Evolutionary conservation across 805 yeast species (phyloP), one percentile per base, ranked within the genome.

Genomic region (Monosporozyma unispora): DNA sequence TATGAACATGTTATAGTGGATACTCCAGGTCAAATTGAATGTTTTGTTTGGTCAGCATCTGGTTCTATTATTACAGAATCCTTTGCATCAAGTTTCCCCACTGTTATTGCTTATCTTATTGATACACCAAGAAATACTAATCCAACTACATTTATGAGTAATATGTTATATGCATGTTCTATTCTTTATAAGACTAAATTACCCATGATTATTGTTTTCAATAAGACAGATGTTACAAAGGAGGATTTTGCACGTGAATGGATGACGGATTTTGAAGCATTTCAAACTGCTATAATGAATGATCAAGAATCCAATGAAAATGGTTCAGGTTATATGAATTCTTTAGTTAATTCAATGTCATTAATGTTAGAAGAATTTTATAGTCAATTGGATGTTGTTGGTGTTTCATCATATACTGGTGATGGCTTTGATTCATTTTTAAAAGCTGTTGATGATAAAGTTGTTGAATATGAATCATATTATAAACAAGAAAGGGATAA

Each of bases 21-120:
- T 69, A 93, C 99, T 1, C 99, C 99, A 0, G 99, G 99, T 11
- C 99, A 93, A 69, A 93, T 93, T 54, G 99, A 93, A 68, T 90
- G 97, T 70, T 93, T 93, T 66, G 89, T 93, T 41, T 93, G 99
- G 99, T 83, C 95, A 44, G 99, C 99, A 0, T 86, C 96, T 21
- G 99, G 99, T 11, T 79, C 96, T 21, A 93, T 93, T 54, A 85
- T 93, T 51, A 91, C 98, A 0, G 99, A 93, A 64, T 89, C 97
- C 0, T 87, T 93, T 70, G 99, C 98, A 1, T 84, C 96, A 0
- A 81, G 95, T 3, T 87, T 88, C 65, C 99, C 99, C 16, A 93
- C 99, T 0, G 87, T 93, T 25, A 80, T 93, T 54, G 98, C 98
- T 0, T 93, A 93, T 65, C 83, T 93, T 54, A 93, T 93, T 25